Base-by-base conservation (phyloP, 495 filamentous ascomycete species). In the Talaromyces adpressus region DNA sequence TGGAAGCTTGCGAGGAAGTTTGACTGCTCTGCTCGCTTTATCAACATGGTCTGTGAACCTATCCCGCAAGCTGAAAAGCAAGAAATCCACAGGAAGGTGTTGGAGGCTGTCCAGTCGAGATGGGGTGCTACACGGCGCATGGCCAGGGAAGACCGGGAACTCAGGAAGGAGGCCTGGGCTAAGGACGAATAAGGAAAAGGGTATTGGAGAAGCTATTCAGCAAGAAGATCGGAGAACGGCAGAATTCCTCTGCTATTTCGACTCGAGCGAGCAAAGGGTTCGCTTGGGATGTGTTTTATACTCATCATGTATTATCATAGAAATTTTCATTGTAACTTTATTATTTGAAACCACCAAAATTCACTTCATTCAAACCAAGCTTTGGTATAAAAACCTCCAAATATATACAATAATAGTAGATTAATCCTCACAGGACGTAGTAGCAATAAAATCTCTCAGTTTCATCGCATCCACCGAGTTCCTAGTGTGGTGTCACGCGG, bases 11-110 rank as follows among this genome's bases (percentile, higher is more conserved):
- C 91, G 41, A 79, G 84, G 69, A 85, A 84, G 65, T 97, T 89
- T 73, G 82, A 84, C n/a, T 96, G 92, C 79, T 85, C 84, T 63
- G 80, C 84, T 20, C 75, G 88, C 53, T 96, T 97, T 69, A 84
- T 96, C 63, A 81, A 74, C 9, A 76, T 81, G 73, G 78, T 81
- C 41, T 81, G 77, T 52, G 75, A 81, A 66, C 77, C 78, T 47
- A 74, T 73, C 57, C 73, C 73, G 36, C 69, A 79, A 64, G 30
- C 29, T n/a, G 22, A 58, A 53, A 81, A 78, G 73, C 80, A 77
- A 69, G 74, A 78, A 62, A 76, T 75, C 23, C 80, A 84, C 57
- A 75, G 90, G 62, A 73, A 78, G 60, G 75, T 80, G 56, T 63
- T 86, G 66, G 87, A 89, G 68, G 82, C 79, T 16, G 78, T 87